Evolutionary conservation across 306 rosid species (phyloP).

Genomic region (Begonia masoniana): DNA sequence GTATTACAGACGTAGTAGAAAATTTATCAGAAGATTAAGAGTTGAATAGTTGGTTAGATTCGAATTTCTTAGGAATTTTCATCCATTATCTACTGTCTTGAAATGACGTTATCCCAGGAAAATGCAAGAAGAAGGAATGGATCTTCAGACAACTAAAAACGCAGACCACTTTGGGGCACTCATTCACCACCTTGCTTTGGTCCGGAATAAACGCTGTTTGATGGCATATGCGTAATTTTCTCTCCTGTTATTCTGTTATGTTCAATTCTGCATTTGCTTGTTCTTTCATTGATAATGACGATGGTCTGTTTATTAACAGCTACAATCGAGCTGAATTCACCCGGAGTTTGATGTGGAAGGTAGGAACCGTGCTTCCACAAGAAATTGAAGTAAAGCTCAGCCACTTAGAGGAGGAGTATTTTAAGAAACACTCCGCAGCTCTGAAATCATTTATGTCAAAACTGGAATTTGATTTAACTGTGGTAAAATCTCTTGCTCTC

Average conservation of each 20-base stretch:
- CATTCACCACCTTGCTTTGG: slow-evolving; percentile 76
- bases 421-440: slow-evolving; percentile 57
- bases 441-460: slow-evolving; percentile 53
- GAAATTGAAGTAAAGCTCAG: slow-evolving; percentile 66
- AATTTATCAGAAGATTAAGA: too few species aligned
- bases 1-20: too few species aligned
- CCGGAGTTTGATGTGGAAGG: slow-evolving; percentile 63
- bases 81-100: too few species aligned
- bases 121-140: slow-evolving; percentile 74
- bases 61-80: too few species aligned
- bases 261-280: background rate
- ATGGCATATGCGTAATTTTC: slow-evolving; percentile 59
- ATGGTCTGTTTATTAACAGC: slow-evolving; percentile 24
- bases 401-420: slow-evolving; percentile 60
- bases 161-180: slow-evolving; percentile 80
- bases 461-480: slow-evolving; percentile 52
- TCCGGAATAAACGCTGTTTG: slow-evolving; percentile 79
- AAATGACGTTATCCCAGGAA: slow-evolving; percentile 28
- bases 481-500: slow-evolving; percentile 38
- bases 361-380: slow-evolving; percentile 58
- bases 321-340: slow-evolving; percentile 55
- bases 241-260: background rate
- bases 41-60: too few species aligned
- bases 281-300: background rate
- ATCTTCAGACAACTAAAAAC: slow-evolving; percentile 66